Evolutionary conservation across 768 basidiomycete genomes (phyloP).

Genomic region (Cytidiella melzeri): DNA sequence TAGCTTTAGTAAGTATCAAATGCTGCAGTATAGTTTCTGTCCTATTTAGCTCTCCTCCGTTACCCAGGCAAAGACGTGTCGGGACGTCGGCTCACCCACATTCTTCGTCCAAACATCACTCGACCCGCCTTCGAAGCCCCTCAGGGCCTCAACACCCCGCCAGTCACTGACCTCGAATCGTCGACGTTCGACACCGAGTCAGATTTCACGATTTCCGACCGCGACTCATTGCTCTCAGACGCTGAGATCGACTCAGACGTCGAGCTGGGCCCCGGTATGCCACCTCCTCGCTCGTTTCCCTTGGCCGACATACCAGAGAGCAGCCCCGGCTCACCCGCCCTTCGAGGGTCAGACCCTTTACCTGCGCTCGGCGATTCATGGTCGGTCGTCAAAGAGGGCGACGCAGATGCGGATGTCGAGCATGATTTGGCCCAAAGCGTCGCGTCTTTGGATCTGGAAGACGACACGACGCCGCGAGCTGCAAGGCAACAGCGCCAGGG

Average conservation of each 20-base stretch:
- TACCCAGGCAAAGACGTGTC: constrained; percentile 46
- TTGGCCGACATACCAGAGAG: constrained; percentile 23
- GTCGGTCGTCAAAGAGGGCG: constrained; percentile 31
- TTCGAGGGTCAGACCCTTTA: constrained; percentile 22
- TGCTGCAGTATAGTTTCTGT: constrained; percentile 11
- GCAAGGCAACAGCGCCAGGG: constrained; percentile 18
- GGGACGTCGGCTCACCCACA: constrained; percentile 64
- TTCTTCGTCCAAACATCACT: constrained; percentile 71
- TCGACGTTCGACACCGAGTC: constrained; percentile 45
- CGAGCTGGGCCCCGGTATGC: constrained; percentile 22
- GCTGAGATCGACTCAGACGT: constrained; percentile 18
- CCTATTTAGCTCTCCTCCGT: neutral
- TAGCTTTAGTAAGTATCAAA: constrained; percentile 60
- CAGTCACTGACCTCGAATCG: constrained; percentile 60
- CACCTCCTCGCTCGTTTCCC: neutral
- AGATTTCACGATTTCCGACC: constrained; percentile 28
- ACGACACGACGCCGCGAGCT: constrained; percentile 18
- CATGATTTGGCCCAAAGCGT: constrained; percentile 29
- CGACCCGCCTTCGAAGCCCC: constrained; percentile 46
- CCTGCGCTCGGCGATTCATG: constrained; percentile 28
- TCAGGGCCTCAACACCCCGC: constrained; percentile 58
- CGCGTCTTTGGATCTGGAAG: constrained; percentile 26
- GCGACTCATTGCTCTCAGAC: constrained; percentile 17
- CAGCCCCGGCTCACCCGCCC: constrained; percentile 20
- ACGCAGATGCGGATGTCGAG: constrained; percentile 21